Base-by-base conservation (phyloP, 176 grass and related monocot genomes). In the Cenchrus americanus region DNA sequence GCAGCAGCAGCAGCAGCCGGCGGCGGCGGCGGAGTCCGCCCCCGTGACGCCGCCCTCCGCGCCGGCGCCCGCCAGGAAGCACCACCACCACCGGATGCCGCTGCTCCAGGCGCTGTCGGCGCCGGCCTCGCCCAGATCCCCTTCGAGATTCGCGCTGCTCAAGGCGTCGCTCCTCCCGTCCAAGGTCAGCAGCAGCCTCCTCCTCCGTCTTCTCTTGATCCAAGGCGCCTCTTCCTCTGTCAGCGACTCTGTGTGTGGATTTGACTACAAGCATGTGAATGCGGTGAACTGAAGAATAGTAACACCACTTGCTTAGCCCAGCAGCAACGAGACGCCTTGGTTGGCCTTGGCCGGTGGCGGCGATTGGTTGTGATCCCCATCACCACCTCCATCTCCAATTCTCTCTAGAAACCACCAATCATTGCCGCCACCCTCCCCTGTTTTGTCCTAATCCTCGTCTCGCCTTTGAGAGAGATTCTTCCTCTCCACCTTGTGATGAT, bases 121-220 rank as follows among this genome's bases (percentile, higher is more conserved):
- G 64, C 93, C 96, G 11, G 83, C 93, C 1, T 98, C 96, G n/a
- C 93, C 96, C 58, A 89, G 96, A 90, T 94, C 96, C 54, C 96
- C 91, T 0, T 98, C 93, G 74, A 89, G 86, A 81, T 99, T 99
- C 80, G 89, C 89, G 32, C 89, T 94, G 64, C 80, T 99, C 81
- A 99, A 99, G 91, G 86, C 89, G 3, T 91, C 94, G 57, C 85
- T 97, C 57, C 91, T 92, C 52, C 88, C 90, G 6, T 71, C 82
- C 34, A 86, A 91, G 91, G 92, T 94, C 60, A 30, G 5, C 18
- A 34, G 32, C 2, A 37, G 34, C 4, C 2, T 3, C 4, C 34
- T 37, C 4, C 34, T 37, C 53, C 23, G 13, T 52, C 27, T 47
- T 69, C 50, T 66, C 23, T 86, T 71, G 53, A 63, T 34, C 63